phyloP scores from a whole-genome alignment of 2,329 filamentous ascomycete species.

The Aplosporella prunicola region DNA sequence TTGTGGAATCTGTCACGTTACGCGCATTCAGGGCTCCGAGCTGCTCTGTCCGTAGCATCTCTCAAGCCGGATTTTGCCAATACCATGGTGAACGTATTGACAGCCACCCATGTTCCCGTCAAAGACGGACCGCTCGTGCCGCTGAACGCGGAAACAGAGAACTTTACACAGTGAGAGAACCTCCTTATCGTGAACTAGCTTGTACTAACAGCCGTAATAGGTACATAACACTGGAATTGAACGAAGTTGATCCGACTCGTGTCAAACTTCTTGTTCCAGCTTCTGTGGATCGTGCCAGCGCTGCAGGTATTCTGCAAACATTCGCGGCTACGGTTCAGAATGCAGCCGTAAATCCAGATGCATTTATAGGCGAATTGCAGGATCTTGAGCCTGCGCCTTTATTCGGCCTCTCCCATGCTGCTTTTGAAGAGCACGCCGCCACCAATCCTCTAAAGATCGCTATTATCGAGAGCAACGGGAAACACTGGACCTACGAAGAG shows the following conservation, averaged over 20 bases:
- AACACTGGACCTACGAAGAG: background rate
- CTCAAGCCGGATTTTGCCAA: constrained; percentile 1
- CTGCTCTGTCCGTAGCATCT: background rate
- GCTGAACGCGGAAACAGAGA: background rate
- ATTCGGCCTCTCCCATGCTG: background rate
- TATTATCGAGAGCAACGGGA: background rate
- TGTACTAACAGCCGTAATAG: too few relatives aligned
- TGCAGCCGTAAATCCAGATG: background rate
- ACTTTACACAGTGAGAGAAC: too few relatives aligned
- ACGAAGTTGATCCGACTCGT: background rate
- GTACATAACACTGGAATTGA: background rate
- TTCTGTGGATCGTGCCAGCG: background rate
- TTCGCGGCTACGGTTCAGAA: background rate
- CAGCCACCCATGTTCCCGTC: background rate
- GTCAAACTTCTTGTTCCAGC: background rate
- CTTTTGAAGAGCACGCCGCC: background rate
- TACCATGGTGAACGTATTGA: constrained; percentile 8
- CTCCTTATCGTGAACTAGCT: too few relatives aligned
- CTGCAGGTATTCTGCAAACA: background rate
- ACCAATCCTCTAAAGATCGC: background rate
- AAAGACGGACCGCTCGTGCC: background rate
- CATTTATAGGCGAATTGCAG: background rate
- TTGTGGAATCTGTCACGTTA: constrained; percentile 4
- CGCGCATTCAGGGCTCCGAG: constrained; percentile 7
- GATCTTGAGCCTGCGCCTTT: background rate